Evolutionary conservation across 2,329 filamentous ascomycete genomes (phyloP).

Genomic region (Stachybotrys chartarum): DNA sequence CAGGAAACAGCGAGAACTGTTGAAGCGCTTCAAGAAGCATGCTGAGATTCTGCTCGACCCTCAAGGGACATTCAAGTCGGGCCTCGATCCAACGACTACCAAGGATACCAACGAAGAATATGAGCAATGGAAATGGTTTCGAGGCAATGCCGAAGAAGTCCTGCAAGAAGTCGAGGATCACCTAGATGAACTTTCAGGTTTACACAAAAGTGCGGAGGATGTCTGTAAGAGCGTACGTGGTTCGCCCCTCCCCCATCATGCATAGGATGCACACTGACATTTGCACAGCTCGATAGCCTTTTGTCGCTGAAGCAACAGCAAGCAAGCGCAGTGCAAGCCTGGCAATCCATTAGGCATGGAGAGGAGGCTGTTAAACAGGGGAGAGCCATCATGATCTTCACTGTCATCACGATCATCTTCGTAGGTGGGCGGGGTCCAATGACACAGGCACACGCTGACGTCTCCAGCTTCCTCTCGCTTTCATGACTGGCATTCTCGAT

Average conservation of each 20-base stretch:
- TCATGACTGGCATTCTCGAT: slow-evolving; percentile 20
- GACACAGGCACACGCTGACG: background rate
- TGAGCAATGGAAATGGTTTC: slow-evolving; percentile 1
- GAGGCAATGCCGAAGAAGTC: slow-evolving; percentile 1
- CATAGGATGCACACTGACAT: background rate
- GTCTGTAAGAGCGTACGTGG: slow-evolving; percentile 1
- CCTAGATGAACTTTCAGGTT: background rate
- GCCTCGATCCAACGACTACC: background rate
- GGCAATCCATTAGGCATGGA: slow-evolving; percentile 16
- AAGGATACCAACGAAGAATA: background rate
- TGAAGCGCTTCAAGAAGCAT: slow-evolving; percentile 3
- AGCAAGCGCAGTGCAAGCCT: slow-evolving; percentile 20
- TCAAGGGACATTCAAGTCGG: background rate
- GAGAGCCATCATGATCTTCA: slow-evolving; percentile 23
- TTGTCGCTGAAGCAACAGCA: slow-evolving; percentile 24
- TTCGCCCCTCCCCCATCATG: background rate
- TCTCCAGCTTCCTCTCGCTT: slow-evolving; percentile 18
- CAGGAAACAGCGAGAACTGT: background rate
- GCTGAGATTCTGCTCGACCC: background rate
- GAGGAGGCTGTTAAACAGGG: slow-evolving; percentile 20
- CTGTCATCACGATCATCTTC: slow-evolving; percentile 24
- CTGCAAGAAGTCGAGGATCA: slow-evolving; percentile 1
- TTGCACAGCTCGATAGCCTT: slow-evolving; percentile 12
- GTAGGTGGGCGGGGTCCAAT: slow-evolving; percentile 7
- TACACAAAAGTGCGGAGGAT: background rate